phyloP scores from a whole-genome alignment of 768 basidiomycete genomes.

The Termitomyces sp. region DNA sequence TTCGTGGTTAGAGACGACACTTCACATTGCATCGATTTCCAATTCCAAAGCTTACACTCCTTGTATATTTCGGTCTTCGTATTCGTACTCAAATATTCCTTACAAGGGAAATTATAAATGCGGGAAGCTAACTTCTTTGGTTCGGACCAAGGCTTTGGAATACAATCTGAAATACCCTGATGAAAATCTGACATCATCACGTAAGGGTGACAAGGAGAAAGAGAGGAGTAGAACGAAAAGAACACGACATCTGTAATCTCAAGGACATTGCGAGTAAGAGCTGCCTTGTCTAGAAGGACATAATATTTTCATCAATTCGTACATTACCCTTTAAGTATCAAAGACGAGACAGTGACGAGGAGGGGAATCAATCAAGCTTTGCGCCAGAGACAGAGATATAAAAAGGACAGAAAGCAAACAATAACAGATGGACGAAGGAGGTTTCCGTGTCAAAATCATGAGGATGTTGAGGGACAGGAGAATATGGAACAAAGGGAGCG shows the following conservation, averaged over 20 bases:
- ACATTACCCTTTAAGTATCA: conserved; percentile 21
- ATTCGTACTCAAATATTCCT: too few relatives aligned
- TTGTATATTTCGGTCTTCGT: too few relatives aligned
- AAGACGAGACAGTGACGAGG: background rate
- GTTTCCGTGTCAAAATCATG: background rate
- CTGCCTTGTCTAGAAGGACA: background rate
- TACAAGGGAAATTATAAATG: too few relatives aligned
- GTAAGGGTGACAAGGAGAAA: background rate
- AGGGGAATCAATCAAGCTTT: background rate
- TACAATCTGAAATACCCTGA: background rate
- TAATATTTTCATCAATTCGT: conserved; percentile 18
- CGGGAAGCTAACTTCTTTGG: too few relatives aligned
- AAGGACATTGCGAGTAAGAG: background rate
- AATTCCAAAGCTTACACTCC: too few relatives aligned
- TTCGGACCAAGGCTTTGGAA: too few relatives aligned
- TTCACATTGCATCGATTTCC: too few relatives aligned
- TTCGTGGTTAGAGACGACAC: too few relatives aligned
- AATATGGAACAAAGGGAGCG: background rate
- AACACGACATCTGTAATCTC: background rate
- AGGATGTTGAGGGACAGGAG: background rate
- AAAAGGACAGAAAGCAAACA: background rate
- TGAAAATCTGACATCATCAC: background rate
- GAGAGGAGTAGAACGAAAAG: background rate
- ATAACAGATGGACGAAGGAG: background rate
- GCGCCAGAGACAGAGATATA: background rate